A percentile compares a stretch with the other conserved stretches of the same genome.
phyloP scores from a whole-genome alignment of 257 asterid genomes.

The Nicotiana benthamiana region DNA sequence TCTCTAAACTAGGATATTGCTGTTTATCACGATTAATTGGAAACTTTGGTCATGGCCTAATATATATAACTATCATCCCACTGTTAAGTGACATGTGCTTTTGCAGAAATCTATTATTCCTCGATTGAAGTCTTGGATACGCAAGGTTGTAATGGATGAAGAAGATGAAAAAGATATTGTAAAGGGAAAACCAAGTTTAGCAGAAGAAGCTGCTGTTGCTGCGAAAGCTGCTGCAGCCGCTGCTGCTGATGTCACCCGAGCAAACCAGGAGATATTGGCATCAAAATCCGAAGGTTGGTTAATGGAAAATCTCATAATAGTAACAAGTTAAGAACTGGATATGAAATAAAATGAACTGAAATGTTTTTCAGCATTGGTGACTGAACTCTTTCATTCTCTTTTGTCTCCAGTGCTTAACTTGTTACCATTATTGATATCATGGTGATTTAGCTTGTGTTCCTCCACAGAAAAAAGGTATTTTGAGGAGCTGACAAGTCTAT shows the following conservation, averaged over 20 bases:
- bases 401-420: not conserved
- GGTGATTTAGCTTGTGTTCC: constrained; percentile 11
- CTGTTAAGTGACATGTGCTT: constrained; percentile 14
- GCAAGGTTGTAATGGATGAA: constrained; percentile 67
- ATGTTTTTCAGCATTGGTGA: not conserved
- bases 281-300: constrained; percentile 67
- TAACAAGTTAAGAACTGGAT: not conserved
- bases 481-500: constrained; percentile 64
- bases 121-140: constrained; percentile 86
- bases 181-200: constrained; percentile 53
- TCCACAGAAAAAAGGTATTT: constrained; percentile 77
- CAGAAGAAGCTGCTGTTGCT: constrained; percentile 82
- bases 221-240: constrained; percentile 94
- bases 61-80: not conserved
- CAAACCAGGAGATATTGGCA: constrained; percentile 76
- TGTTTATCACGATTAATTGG: not conserved
- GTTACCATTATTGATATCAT: not conserved
- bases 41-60: not conserved
- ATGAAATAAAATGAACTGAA: not conserved
- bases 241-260: constrained; percentile 88
- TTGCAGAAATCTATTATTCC: constrained; percentile 71
- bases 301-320: not conserved
- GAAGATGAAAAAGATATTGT: constrained; percentile 37
- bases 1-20: not conserved
- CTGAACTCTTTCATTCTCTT: not conserved